Conservation (phyloP, 768 basidiomycete genomes). For the Calvatia gigantea region DNA sequence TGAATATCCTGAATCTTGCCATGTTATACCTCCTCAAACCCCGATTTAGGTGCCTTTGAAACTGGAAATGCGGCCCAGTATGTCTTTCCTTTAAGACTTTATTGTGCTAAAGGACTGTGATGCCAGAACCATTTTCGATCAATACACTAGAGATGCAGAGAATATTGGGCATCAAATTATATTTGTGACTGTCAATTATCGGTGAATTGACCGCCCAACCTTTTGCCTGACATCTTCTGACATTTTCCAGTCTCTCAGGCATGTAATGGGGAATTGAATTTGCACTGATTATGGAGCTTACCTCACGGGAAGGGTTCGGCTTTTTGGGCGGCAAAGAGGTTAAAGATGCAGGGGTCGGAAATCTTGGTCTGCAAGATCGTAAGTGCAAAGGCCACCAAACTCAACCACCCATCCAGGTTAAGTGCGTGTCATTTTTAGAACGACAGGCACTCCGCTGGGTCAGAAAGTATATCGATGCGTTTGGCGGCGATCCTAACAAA, state of each 20-base stretch:
- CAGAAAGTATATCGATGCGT: constrained; percentile 54
- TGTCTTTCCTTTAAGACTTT: neutral
- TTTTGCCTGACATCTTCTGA: too few species aligned
- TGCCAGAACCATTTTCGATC: constrained; percentile 44
- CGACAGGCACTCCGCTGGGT: constrained; percentile 57
- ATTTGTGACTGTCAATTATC: constrained; percentile 12
- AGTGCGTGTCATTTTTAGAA: constrained; percentile 32
- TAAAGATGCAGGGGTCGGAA: constrained; percentile 33
- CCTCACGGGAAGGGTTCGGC: constrained; percentile 39
- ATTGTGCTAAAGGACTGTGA: neutral
- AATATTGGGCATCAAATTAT: constrained; percentile 31
- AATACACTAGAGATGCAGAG: constrained; percentile 40
- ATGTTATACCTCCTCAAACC: neutral
- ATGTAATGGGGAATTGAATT: too few species aligned
- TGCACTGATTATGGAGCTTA: too few species aligned
- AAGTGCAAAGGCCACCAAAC: neutral
- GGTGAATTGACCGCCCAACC: too few species aligned
- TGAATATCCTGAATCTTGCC: constrained; percentile 46
- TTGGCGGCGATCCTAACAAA: constrained; percentile 57
- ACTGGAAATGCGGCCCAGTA: constrained; percentile 18
- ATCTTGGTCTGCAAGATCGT: constrained; percentile 53
- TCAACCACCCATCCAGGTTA: neutral
- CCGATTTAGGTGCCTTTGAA: constrained; percentile 21
- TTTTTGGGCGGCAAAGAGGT: constrained; percentile 40
- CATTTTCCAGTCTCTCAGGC: neutral